Evolutionary conservation across 208 protist species (phyloP), one percentile per base, ranked within the genome.

Genomic region (Crithidia mellificae): DNA sequence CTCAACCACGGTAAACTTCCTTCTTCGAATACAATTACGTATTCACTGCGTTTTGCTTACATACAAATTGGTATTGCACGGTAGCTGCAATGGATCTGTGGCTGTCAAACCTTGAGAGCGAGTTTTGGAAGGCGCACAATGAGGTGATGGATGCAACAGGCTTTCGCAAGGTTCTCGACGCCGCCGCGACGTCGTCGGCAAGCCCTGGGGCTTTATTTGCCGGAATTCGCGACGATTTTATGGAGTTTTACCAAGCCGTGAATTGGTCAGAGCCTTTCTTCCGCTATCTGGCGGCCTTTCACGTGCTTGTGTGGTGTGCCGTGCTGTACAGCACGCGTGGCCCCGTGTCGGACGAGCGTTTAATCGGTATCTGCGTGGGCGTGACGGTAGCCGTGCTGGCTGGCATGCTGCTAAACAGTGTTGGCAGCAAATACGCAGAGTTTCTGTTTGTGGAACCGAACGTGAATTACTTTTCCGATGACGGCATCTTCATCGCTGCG

Each of bases 221-320:
- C 8, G 43, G 32, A 12, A 12, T 75, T 2, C 15, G 36, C 11
- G 54, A 72, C 25, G 63, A 82, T 15, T 59, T 78, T 1, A 17
- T 24, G 19, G 34, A 44, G 0, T 92, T 92, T 56, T 58, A 82
- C 17, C 19, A 38, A 3, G 78, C 86, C 6, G 78, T 93, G 15
- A 77, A 92, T 58, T 95, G 87, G 85, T 77, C 66, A 0, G 87
- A 95, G 63, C 87, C 85, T 0, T 90, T 93, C 63, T 92, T 95
- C 30, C 53, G 20, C 9, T 90, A 80, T 63, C 75, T 95, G 15
- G 57, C 53, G 2, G 69, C 38, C 12, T 90, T 90, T 63, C 90
- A 95, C 51, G 11, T 68, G 0, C 0, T 80, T 6, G 50, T 93
- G 12, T 56, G 79, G 63, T 29, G 72, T 24, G 14, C 36, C n/a